Base-by-base conservation (phyloP, 805 yeast genomes). In the Cyberlindnera amylophila region DNA sequence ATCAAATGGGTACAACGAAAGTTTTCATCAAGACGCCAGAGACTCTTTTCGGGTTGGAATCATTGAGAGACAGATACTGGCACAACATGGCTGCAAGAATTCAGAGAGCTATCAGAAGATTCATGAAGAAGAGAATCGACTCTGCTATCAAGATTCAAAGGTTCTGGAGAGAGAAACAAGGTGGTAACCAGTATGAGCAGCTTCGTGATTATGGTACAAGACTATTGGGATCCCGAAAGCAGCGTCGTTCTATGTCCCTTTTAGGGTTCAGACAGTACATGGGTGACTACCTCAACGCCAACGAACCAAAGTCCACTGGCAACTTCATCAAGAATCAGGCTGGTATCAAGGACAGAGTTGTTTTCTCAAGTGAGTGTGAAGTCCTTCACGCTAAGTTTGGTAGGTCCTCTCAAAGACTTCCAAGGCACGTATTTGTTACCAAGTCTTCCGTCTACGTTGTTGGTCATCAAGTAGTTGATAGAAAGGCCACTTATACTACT, bases 1-100 rank as follows among this genome's bases (percentile, higher is more conserved):
- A 75, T 67, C 99, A 93, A 65, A 68, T 91, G 67, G 99, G 99
- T 61, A 82, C 82, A 3, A 77, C 95, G 9, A 90, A 89, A 63
- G 90, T 93, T 6, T 93, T 93, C 63, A 90, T 93, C 65, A 93
- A 93, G 60, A 88, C 95, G 11, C 99, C 99, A 9, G 99, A 93
- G 62, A 91, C 98, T 0, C 70, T 93, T 56, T 93, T 93, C 62
- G 96, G 96, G 0, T 69, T 93, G 44, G 99, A 93, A 66, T 91
- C 87, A 55, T 81, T 91, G 91, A 79, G 98, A 63, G 99, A 93
- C 57, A 85, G 82, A 68, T 93, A 89, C 62, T 93, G 99, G 98
- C 91, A 88, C 58, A 87, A 86, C 54, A 93, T 93, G 95, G 99
- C 99, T 4, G 90, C 96, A 4, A 79, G 95, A 55, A 91, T 93